Evolutionary conservation across 2,329 filamentous ascomycete genomes (phyloP), one percentile per base, ranked within the genome.

Genomic region (Pestalotiopsis fici): DNA sequence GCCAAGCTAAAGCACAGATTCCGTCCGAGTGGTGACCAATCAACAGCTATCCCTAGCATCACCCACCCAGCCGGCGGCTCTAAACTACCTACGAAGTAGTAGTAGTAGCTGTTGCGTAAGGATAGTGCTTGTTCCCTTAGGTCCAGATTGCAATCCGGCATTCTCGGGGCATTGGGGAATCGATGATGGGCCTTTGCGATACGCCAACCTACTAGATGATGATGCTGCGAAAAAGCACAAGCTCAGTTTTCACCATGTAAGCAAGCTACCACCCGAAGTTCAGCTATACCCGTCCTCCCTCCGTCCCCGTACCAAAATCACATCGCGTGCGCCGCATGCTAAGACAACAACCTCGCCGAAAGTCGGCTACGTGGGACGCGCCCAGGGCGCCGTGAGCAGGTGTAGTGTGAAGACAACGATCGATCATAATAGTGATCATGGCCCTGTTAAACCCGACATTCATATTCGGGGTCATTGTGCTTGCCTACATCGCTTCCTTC

Each of bases 401-500:
- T 35, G 57, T 21, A 60, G 57, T 27, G 27, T 27, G 15, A 35
- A 31, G 23, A 57, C 23, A 27, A 13, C 23, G 23, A 31, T 27
- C 55, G 13, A 57, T 31, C 23, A 23, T n/a, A n/a, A 35, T 69
- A 67, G 64, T 73, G 76, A 77, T 73, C 73, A 91, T 91, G 89
- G 88, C 89, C 76, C 86, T 91, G 73, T 82, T 91, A 73, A 89
- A 87, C 76, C 91, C 91, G 74, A 93, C 95, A 73, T 97, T 97
- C 78, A 83, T 98, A 71, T 89, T 97, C 75, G 95, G 95, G 78
- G 85, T 97, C 73, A 75, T 95, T 78, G 90, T 98, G 74, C 87
- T 98, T 71, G 83, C 93, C 69, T 99, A 98, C 83, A 88, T 99
- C 57, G 92, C 90, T 69, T 94, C 95, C 69, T 99, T 99, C 77